Evolutionary conservation across 495 filamentous ascomycete species (phyloP).

Genomic region (Hypoxylon crocopeplum): DNA sequence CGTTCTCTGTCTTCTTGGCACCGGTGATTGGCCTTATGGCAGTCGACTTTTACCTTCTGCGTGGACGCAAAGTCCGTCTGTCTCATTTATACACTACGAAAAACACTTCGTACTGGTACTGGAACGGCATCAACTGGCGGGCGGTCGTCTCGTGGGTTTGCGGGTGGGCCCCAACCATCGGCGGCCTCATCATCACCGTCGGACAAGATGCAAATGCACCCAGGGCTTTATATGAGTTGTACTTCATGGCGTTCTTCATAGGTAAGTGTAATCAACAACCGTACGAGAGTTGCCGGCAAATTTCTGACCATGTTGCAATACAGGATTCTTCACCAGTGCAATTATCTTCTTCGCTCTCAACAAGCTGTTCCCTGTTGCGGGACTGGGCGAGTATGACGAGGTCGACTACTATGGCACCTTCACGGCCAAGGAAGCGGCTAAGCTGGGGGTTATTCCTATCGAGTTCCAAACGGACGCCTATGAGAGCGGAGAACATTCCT

Average conservation of each 20-base stretch:
- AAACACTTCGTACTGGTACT: slow-evolving; percentile 43
- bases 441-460: slow-evolving; percentile 35
- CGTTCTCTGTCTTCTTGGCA: slow-evolving; percentile 58
- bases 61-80: slow-evolving; percentile 40
- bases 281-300: background rate
- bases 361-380: slow-evolving; percentile 39
- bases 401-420: slow-evolving; percentile 45
- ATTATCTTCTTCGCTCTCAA: slow-evolving; percentile 41
- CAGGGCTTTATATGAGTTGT: slow-evolving; percentile 38
- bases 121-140: slow-evolving; percentile 47
- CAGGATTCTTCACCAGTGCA: slow-evolving; percentile 46
- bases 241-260: slow-evolving; percentile 48
- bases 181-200: slow-evolving; percentile 43
- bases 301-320: background rate
- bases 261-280: slow-evolving; percentile 23
- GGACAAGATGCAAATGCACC: slow-evolving; percentile 33
- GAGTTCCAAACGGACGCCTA: slow-evolving; percentile 25
- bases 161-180: slow-evolving; percentile 45
- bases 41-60: slow-evolving; percentile 43
- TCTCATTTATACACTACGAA: slow-evolving; percentile 39
- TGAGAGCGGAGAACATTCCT: slow-evolving; percentile 21
- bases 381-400: slow-evolving; percentile 40
- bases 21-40: slow-evolving; percentile 43
- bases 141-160: slow-evolving; percentile 43
- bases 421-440: slow-evolving; percentile 40